A percentile compares a stretch with the other conserved stretches of the same genome.
Evolutionary conservation across 2,329 filamentous ascomycete genomes (phyloP).

Genomic region (Metarhizium rileyi): DNA sequence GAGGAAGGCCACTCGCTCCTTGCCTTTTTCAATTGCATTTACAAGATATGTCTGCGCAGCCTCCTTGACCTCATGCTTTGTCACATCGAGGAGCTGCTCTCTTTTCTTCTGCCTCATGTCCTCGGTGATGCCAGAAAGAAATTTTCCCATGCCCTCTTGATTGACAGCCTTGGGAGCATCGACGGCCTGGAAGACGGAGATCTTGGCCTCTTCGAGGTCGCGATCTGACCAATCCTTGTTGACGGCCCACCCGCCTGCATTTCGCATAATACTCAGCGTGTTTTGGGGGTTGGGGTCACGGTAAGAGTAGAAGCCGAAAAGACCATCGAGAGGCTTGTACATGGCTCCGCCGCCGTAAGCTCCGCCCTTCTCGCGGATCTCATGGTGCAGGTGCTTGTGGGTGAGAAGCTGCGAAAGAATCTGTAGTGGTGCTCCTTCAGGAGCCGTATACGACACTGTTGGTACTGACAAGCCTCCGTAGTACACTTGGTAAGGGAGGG

Average conservation of each 20-base stretch:
- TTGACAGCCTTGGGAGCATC: constrained; percentile 85
- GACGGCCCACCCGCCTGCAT: constrained; percentile 72
- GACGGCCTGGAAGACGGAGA: constrained; percentile 84
- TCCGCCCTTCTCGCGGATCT: constrained; percentile 95
- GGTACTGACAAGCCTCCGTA: constrained; percentile 78
- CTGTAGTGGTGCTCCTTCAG: constrained; percentile 69
- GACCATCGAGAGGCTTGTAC: constrained; percentile 65
- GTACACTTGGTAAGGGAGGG: constrained; percentile 93
- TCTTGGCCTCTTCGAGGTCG: constrained; percentile 91
- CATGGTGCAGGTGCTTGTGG: constrained; percentile 92
- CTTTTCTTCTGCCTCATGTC: constrained; percentile 82
- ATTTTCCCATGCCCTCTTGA: constrained; percentile 76
- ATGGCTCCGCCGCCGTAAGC: constrained; percentile 92
- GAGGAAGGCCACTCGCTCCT: constrained; percentile 62
- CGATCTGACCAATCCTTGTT: constrained; percentile 72
- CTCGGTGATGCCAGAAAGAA: constrained; percentile 75
- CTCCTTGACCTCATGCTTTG: constrained; percentile 64
- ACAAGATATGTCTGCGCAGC: constrained; percentile 78
- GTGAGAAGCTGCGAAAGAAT: constrained; percentile 87
- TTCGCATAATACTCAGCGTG: constrained; percentile 73
- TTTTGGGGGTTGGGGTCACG: constrained; percentile 91
- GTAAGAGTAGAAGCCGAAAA: constrained; percentile 95
- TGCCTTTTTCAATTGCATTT: constrained; percentile 47
- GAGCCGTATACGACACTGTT: constrained; percentile 72
- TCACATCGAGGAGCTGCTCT: constrained; percentile 80